These are phyloP conservation scores for Solanum arcanum DNA, from an alignment of 257 asterid genomes.

Conservation along the genomic window DNA sequence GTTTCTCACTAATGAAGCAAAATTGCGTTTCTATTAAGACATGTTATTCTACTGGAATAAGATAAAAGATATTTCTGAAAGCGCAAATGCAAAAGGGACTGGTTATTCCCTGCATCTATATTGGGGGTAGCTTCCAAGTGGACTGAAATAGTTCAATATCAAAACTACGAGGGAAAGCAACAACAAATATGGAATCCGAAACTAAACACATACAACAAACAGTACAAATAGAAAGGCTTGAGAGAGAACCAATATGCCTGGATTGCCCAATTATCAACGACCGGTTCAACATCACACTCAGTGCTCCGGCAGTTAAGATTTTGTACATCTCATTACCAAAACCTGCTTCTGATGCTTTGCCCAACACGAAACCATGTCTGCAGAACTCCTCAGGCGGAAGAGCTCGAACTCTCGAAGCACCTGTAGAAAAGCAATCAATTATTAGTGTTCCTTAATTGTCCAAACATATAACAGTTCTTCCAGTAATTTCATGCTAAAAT, in stretches of 20 bases:
- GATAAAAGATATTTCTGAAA: neutral
- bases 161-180: neutral
- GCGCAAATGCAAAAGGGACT: neutral
- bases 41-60: neutral
- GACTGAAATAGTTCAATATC: neutral
- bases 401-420: slow-evolving; percentile 64
- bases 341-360: slow-evolving; percentile 97
- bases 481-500: neutral
- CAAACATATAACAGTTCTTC: neutral
- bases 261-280: slow-evolving; percentile 98
- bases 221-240: slow-evolving; percentile 48
- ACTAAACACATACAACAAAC: slow-evolving; percentile 11
- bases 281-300: slow-evolving; percentile 96
- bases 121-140: neutral
- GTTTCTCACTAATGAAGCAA: neutral
- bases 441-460: neutral
- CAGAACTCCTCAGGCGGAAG: slow-evolving; percentile 74
- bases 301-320: slow-evolving; percentile 81
- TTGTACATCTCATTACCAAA: slow-evolving; percentile 95
- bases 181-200: slow-evolving; percentile 4
- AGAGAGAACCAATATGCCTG: slow-evolving; percentile 98
- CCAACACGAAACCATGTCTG: slow-evolving; percentile 82
- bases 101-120: neutral
- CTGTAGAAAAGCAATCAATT: slow-evolving; percentile 15
- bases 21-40: neutral